Evolutionary conservation across 306 rosid genomes (phyloP).

Genomic region (Abrus pulchellus): DNA sequence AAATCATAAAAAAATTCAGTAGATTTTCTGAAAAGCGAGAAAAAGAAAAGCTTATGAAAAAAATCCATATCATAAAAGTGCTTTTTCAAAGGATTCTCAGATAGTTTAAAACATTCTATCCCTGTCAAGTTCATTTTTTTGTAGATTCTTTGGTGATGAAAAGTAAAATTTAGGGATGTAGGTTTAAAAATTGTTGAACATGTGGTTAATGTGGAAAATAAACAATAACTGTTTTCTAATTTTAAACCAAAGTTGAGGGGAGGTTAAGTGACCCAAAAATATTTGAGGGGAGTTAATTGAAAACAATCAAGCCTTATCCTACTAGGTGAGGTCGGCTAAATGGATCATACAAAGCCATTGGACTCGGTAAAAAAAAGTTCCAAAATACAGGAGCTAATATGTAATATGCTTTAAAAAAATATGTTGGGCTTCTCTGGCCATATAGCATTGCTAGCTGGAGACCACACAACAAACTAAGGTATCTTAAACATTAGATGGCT

Average conservation of each 20-base stretch:
- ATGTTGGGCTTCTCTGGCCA: background rate
- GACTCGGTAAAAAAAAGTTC: background rate
- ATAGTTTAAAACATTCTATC: background rate
- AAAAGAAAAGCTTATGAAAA: background rate
- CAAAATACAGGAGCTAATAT: background rate
- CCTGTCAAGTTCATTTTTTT: background rate
- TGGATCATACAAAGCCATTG: no score
- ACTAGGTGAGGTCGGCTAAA: no score
- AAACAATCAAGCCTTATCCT: no score
- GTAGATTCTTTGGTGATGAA: background rate
- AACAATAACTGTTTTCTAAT: background rate
- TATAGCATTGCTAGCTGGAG: conserved; percentile 4
- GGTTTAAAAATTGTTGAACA: background rate
- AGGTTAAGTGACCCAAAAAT: background rate
- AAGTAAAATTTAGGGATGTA: background rate
- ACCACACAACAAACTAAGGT: background rate
- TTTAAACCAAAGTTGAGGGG: background rate
- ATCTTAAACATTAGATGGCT: background rate
- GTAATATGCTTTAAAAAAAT: background rate
- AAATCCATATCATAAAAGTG: background rate
- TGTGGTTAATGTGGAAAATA: background rate
- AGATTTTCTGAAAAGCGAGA: background rate
- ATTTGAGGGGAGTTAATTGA: background rate
- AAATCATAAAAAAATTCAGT: background rate
- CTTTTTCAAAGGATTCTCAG: background rate